phyloP scores from a whole-genome alignment of 371 early-diverging fungal species.

The Mortierella sp. region DNA sequence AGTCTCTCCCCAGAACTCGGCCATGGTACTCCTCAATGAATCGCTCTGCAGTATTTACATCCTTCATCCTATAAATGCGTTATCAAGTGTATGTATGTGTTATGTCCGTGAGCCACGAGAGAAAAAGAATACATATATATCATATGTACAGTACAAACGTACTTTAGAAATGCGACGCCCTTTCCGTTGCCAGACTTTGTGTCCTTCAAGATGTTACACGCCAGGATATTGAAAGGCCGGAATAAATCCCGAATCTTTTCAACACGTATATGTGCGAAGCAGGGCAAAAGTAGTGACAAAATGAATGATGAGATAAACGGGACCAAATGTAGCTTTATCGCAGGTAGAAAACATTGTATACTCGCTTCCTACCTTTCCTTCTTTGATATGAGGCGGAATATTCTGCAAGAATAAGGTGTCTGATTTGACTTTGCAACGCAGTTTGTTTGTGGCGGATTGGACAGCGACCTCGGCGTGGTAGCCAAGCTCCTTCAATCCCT shows the following conservation, averaged over 20 bases:
- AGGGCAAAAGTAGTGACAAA: too few species aligned
- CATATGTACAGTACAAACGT: background rate
- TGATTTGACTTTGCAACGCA: slow-evolving; percentile 43
- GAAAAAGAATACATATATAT: background rate
- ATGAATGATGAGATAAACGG: too few species aligned
- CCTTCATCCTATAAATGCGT: slow-evolving; percentile 33
- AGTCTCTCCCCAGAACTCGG: slow-evolving; percentile 39
- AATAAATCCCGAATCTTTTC: slow-evolving; percentile 37
- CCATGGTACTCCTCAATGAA: slow-evolving; percentile 50
- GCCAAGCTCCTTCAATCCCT: slow-evolving; percentile 32
- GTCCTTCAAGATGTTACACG: slow-evolving; percentile 38
- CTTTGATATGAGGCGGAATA: slow-evolving; percentile 38
- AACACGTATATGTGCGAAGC: background rate
- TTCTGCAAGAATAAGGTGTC: slow-evolving; percentile 46
- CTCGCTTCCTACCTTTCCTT: slow-evolving; percentile 29
- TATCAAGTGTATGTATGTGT: background rate
- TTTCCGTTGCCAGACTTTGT: slow-evolving; percentile 31
- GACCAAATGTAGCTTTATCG: too few species aligned
- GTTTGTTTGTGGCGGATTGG: slow-evolving; percentile 44
- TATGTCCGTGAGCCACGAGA: background rate
- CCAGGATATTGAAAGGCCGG: slow-evolving; percentile 16
- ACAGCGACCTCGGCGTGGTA: slow-evolving; percentile 47
- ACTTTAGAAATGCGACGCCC: slow-evolving; percentile 50
- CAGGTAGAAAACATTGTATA: too few species aligned
- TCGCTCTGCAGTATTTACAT: slow-evolving; percentile 30